Evolutionary conservation across 495 filamentous ascomycete species (phyloP), one percentile per base, ranked within the genome.

Genomic region (Durotheca rogersii): DNA sequence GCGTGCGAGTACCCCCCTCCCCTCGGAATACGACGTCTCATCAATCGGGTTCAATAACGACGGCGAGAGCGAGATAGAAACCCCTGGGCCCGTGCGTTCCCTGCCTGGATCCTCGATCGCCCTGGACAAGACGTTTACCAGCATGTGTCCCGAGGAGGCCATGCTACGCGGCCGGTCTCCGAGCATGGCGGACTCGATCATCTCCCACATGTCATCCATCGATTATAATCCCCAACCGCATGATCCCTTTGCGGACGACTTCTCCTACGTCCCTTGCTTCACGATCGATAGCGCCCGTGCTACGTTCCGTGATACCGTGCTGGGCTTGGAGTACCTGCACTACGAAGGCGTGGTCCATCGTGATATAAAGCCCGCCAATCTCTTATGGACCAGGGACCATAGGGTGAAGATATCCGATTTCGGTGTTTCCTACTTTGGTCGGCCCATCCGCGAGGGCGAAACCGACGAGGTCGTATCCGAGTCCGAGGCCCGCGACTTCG

Each of bases 351-450:
- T 99, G 33, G 90, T 97, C 33, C 93, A 99, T 64, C 88, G 93
- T 21, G 93, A 99, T 65, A 99, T 99, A 72, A 99, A 99, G 67
- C 93, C 93, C 0, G 90, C 92, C n/a, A 99, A 99, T 66, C 77
- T 99, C 4, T 76, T 99, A 6, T 87, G 90, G 72, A 95, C 90
- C 4, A 80, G 77, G 47, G 86, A 90, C 56, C 81, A 90, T 60
- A 82, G 86, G 9, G 88, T 95, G 53, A 99, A 97, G 74, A 99
- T 99, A 37, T 97, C 93, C n/a, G 93, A 99, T 64, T 99, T 99
- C 71, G 93, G 93, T 20, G 93, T 99, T 3, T 97, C 93, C 0
- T 99, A 96, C 67, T 84, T 97, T 34, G 94, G 93, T 15, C 81
- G 87, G 41, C 87, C 89, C 0, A 84, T 90, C 48, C 74, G 87